Evolutionary conservation across 495 filamentous ascomycete species (phyloP).

Genomic region (Xylaria nigripes): DNA sequence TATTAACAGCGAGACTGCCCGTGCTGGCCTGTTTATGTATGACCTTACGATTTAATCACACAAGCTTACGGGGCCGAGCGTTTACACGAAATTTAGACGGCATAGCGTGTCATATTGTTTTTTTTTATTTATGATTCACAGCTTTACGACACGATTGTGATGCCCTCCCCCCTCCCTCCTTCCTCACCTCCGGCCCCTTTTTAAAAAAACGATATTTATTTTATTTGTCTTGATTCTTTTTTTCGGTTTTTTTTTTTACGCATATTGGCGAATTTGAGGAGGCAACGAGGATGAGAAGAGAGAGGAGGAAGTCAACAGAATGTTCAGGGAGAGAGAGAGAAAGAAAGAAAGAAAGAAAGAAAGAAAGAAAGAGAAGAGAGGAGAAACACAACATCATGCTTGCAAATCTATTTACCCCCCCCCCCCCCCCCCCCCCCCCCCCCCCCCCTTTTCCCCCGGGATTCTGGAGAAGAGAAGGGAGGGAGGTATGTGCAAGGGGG

Average conservation of each 20-base stretch:
- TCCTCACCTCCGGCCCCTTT: too few relatives aligned
- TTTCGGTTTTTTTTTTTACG: too few relatives aligned
- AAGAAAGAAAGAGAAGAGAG: background rate
- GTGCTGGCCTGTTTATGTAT: background rate
- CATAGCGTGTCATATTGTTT: slow-evolving; percentile 1
- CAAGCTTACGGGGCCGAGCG: background rate
- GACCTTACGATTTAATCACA: slow-evolving; percentile 7
- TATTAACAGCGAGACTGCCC: slow-evolving; percentile 2
- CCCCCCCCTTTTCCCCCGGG: too few relatives aligned
- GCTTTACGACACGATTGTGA: slow-evolving; percentile 2
- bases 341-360: background rate
- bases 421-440: too few relatives aligned
- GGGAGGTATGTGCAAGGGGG: too few relatives aligned
- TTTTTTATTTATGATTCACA: slow-evolving; percentile 1
- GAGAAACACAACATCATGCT: too few relatives aligned
- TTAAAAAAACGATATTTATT: background rate
- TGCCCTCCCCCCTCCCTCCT: too few relatives aligned
- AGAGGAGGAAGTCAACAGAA: background rate
- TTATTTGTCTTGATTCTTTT: too few relatives aligned
- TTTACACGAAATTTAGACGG: slow-evolving; percentile 6
- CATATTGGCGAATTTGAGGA: too few relatives aligned
- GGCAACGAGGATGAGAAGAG: background rate
- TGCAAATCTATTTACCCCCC: too few relatives aligned
- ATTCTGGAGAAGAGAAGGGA: too few relatives aligned
- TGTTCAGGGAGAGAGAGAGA: background rate